Base-by-base conservation (phyloP, 345 rosid genomes). In the Populus deltoides region DNA sequence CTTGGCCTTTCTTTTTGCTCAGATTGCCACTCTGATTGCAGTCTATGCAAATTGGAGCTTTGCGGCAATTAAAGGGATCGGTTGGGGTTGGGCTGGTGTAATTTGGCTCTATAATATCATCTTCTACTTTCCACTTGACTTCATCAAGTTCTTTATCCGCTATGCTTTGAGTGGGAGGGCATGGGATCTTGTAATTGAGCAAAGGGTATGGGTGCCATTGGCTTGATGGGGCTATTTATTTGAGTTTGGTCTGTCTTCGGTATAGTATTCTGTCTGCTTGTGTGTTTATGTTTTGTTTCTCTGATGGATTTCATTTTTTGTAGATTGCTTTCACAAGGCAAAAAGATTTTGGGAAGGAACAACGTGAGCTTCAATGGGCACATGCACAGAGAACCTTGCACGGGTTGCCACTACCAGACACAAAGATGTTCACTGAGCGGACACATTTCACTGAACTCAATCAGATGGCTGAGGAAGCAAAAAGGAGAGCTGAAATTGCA, bases 81-180 rank as follows among this genome's bases (percentile, higher is more conserved):
- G 98, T 59, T 96, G 99, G 99, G 97, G 98, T 75, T 96, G 99
- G 99, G 99, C 99, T 11, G 99, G 98, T 17, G 98, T 96, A 63
- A 90, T 96, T 78, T 96, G 99, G 99, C 95, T 96, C 57, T 96
- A 92, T 73, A 96, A 96, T 83, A 83, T 96, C 70, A 83, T 93
- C 66, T 87, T 89, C 88, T 96, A 96, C 78, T 68, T 96, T 81
- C 99, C 98, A 13, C 97, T 96, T 36, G 99, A 96, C 84, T 70
- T 91, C 80, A 88, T 96, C 71, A 96, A 93, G 91, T 96, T 96
- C 93, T 76, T 96, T 77, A 92, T 86, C 25, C 95, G 99, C 35
- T 96, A 96, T 75, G 93, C 93, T 24, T 88, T 96, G 79, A 96
- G 99, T 68, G 99, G 98, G 70, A 87, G 91, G 88, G 99, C 99